A percentile compares a stretch with the other conserved stretches of the same genome.
phyloP scores from a whole-genome alignment of 1,139 yeast genomes.

The Candida tetrigidarum region DNA sequence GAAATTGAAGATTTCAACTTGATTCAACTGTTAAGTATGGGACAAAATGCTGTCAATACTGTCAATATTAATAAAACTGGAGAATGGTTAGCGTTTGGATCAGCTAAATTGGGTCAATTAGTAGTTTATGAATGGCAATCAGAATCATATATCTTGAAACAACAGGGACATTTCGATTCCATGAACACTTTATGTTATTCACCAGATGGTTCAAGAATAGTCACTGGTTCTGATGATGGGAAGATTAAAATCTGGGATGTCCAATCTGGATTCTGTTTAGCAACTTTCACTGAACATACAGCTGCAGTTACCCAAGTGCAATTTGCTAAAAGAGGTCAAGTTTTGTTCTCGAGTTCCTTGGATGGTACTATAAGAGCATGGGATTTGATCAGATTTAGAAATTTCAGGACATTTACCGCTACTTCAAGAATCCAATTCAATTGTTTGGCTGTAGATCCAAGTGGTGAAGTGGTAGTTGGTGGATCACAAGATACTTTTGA shows the following conservation, averaged over 20 bases:
- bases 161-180: conserved; percentile 96
- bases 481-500: conserved; percentile 92
- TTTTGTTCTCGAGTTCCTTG: conserved; percentile 84
- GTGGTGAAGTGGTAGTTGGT: conserved; percentile 96
- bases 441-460: conserved; percentile 92
- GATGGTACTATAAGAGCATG: conserved; percentile 99
- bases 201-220: conserved; percentile 92
- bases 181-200: conserved; percentile 85
- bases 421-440: conserved; percentile 87
- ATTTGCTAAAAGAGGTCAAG: conserved; percentile 88
- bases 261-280: conserved; percentile 88
- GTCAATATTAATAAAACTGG: conserved; percentile 83
- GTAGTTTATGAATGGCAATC: conserved; percentile 99
- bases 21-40: conserved; percentile 89
- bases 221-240: conserved; percentile 97
- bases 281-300: conserved; percentile 89
- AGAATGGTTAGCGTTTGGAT: conserved; percentile 98
- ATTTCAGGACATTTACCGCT: conserved; percentile 93
- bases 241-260: conserved; percentile 97
- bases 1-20: conserved; percentile 74
- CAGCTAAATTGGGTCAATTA: conserved; percentile 87
- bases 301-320: conserved; percentile 88
- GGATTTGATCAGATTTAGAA: conserved; percentile 92
- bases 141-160: conserved; percentile 91
- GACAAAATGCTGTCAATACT: conserved; percentile 86